Base-by-base conservation (phyloP, 352 stramenopile species). In the Globisporangium alternatum region DNA sequence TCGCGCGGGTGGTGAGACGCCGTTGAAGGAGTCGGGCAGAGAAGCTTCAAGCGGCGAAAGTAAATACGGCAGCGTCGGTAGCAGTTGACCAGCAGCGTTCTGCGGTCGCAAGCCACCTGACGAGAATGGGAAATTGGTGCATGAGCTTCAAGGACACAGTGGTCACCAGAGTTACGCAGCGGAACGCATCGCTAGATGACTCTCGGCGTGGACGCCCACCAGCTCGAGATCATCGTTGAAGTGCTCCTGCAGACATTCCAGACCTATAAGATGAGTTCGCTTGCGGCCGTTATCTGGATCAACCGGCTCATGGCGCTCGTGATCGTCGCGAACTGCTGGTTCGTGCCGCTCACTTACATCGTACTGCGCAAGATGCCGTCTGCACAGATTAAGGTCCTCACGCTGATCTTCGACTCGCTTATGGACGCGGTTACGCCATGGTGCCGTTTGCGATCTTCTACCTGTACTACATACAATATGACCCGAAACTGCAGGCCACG, bases 361-460 rank as follows among this genome's bases (percentile, higher is more conserved):
- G 1, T 30, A 8, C 30, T 44, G 15, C 19, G 51, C 30, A 57
- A 57, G 30, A 43, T 21, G 8, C 30, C 17, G 30, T 56, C 30
- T 1, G 9, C 31, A 1, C 51, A 30, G 3, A 10, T 43, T 17
- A 57, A 57, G 19, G 44, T 57, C n/a, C 8, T 43, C 7, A 31
- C 30, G 30, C 51, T 57, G 17, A 5, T 44, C 17, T 30, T 44
- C 9, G 30, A 57, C 17, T 28, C 51, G 51, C 9, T 41, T 1
- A 10, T 56, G 17, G 28, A 41, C 30, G 51, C 30, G 30, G 51
- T 57, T 57, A 57, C 30, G 30, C 28, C 17, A 57, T 57, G 30
- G 30, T n/a, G 8, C 30, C 51, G 8, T 12, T 57, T 2, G 51
- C 9, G 30, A 28, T 43, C 30, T 43, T 57, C 9, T 28, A 57